Evolutionary conservation across 78 protist species (phyloP), one percentile per base, ranked within the genome.

Genomic region (Dictyostelium firmibasis): DNA sequence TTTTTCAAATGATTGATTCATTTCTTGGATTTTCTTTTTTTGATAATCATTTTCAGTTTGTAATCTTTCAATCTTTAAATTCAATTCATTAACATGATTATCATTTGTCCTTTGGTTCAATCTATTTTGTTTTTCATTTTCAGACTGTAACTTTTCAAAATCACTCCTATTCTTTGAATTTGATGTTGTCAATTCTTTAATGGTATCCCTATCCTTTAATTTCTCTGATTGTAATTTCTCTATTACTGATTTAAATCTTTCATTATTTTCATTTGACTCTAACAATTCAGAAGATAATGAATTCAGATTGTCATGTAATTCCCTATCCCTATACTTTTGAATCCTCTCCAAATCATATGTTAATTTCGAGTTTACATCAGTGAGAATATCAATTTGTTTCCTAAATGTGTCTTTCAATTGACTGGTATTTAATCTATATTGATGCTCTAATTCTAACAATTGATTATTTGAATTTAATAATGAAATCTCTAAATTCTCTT

Each of bases 401-500:
- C 36, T 72, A 16, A 14, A 72, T 10, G 33, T 67, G 1, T 72
- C 79, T 33, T 31, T 72, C 1, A 31, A 35, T 18, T 27, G 25
- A 29, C 13, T 29, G 11, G 11, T 33, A 13, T 10, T 9, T 0
- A 16, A 16, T 14, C 13, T 7, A 72, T 72, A 16, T 33, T 72
- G 79, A 72, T 72, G 44, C 20, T 72, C 43, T 1, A 33, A 4
- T 7, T 72, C 79, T 11, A 33, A 16, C 18, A 72, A 33, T 33
- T 72, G 41, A 72, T 72, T 72, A 16, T 72, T 72, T 13, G 38
- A 72, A 72, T 33, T 33, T n/a, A 72, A 33, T 33, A 31, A 33
- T 4, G 79, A 72, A 16, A 72, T 72, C 79, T 72, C 79, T 72
- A 72, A 72, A 72, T 72, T 72, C 36, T 72, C 38, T 13, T 72